Conservation (phyloP, 139 green algal genomes). For the Micractinium sp. region DNA sequence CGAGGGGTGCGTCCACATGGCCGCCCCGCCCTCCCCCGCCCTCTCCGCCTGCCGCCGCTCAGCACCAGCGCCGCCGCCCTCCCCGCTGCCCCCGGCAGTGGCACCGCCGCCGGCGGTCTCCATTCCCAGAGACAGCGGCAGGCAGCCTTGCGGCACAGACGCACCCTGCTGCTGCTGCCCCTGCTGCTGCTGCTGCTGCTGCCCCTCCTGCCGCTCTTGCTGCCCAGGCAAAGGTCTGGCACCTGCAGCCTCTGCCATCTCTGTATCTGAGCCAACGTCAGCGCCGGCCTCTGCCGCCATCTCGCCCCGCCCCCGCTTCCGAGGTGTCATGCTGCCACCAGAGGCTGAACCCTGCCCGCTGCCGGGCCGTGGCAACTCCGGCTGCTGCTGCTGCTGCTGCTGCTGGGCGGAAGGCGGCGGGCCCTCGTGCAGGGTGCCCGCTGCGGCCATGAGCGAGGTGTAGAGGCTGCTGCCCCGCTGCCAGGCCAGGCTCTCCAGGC, state of each 20-base stretch:
- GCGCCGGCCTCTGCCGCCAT: neutral
- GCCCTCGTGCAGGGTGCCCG: neutral
- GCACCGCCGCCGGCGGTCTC: neutral
- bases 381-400: conserved; percentile 7
- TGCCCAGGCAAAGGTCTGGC: neutral
- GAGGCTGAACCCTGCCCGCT: neutral
- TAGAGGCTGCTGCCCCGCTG: conserved; percentile 71
- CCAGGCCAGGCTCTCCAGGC: conserved; percentile 81
- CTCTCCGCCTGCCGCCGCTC: conserved; percentile 1
- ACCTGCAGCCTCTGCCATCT: neutral
- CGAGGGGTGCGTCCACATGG: neutral
- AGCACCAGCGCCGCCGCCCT: neutral
- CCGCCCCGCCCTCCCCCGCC: neutral
- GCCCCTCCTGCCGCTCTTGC: neutral
- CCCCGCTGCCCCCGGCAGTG: neutral
- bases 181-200: neutral
- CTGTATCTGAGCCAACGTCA: neutral
- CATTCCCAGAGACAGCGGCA: conserved; percentile 9
- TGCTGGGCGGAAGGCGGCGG: neutral
- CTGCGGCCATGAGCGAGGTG: conserved; percentile 41
- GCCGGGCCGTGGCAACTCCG: neutral
- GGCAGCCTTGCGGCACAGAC: neutral
- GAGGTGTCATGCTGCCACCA: neutral
- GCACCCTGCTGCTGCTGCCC: neutral
- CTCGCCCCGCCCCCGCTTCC: neutral